Percentiles rank a stretch among this genome's conserved stretches.
Evolutionary conservation across 2,329 filamentous ascomycete genomes (phyloP).

Genomic region (Fusarium tanahbumbuense): DNA sequence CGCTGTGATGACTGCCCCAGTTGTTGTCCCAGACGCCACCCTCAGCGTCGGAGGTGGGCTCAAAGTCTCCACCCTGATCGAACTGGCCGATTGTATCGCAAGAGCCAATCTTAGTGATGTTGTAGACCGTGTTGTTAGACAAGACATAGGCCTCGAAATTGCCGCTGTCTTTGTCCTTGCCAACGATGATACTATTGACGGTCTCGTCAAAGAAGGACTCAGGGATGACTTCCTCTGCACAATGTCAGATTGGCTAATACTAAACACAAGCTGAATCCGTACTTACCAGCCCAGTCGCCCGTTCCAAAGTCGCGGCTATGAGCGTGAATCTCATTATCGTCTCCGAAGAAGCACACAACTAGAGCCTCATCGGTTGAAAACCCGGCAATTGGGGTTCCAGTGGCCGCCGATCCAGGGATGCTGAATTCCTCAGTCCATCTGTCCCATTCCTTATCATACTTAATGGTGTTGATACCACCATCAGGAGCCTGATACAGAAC

Average conservation of each 20-base stretch:
- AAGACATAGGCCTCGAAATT: not conserved
- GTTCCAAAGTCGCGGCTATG: not conserved
- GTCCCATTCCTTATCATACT: not conserved
- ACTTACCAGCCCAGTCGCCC: not conserved
- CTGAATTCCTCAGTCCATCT: accelerated
- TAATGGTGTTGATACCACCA: not conserved
- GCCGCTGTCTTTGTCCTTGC: not conserved
- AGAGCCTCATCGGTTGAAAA: not conserved
- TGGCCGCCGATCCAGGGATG: not conserved
- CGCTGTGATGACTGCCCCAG: not conserved
- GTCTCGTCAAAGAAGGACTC: not conserved
- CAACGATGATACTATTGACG: not conserved
- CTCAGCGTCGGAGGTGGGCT: not conserved
- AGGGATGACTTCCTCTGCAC: not conserved
- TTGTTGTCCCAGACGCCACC: not conserved
- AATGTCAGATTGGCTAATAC: accelerated
- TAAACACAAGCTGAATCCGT: accelerated
- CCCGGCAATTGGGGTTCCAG: not conserved
- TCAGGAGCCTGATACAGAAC: not conserved
- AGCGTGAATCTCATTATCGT: not conserved
- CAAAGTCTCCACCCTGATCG: not conserved
- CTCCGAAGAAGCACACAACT: not conserved
- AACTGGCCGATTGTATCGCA: not conserved
- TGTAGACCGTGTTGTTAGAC: accelerated
- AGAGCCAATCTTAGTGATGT: not conserved